A percentile compares a stretch with the other conserved stretches of the same genome.
Conservation (phyloP, 208 protist genomes). For the Leishmania aethiopica region DNA sequence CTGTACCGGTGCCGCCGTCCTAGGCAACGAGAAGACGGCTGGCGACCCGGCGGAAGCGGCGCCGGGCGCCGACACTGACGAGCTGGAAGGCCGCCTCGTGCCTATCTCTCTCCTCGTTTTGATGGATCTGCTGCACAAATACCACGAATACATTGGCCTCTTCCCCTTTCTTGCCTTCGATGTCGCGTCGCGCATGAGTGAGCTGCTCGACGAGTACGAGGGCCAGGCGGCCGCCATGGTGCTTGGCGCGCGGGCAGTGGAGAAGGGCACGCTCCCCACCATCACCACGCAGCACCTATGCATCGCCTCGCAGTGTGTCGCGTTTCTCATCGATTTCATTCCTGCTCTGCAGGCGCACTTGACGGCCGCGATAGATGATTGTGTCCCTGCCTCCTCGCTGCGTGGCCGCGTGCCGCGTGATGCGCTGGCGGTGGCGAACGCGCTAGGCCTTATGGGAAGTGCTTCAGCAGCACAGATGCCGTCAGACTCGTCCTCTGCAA, state of each 20-base stretch:
- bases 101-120: slow-evolving; percentile 73
- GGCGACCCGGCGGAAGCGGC: background rate
- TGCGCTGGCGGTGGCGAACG: slow-evolving; percentile 25
- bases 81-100: slow-evolving; percentile 68
- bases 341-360: slow-evolving; percentile 54
- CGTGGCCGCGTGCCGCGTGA: background rate
- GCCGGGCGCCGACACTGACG: slow-evolving; percentile 19
- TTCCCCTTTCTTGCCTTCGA: slow-evolving; percentile 90
- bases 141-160: slow-evolving; percentile 66
- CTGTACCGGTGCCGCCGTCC: background rate
- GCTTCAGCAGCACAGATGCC: background rate
- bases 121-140: slow-evolving; percentile 76
- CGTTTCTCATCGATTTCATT: slow-evolving; percentile 72
- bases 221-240: slow-evolving; percentile 69
- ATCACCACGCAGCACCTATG: slow-evolving; percentile 87
- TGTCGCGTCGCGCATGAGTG: slow-evolving; percentile 68
- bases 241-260: slow-evolving; percentile 80
- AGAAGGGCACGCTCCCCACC: slow-evolving; percentile 69
- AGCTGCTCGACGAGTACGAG: slow-evolving; percentile 85
- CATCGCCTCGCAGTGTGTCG: slow-evolving; percentile 85
- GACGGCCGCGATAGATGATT: slow-evolving; percentile 5
- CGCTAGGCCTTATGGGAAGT: slow-evolving; percentile 21
- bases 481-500: background rate
- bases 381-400: background rate
- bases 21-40: slow-evolving; percentile 3